Percentiles rank a stretch among this genome's conserved stretches.
These are phyloP conservation scores for Pleurotus tuoliensis DNA, from an alignment of 768 basidiomycete genomes.

Conservation along the genomic window DNA sequence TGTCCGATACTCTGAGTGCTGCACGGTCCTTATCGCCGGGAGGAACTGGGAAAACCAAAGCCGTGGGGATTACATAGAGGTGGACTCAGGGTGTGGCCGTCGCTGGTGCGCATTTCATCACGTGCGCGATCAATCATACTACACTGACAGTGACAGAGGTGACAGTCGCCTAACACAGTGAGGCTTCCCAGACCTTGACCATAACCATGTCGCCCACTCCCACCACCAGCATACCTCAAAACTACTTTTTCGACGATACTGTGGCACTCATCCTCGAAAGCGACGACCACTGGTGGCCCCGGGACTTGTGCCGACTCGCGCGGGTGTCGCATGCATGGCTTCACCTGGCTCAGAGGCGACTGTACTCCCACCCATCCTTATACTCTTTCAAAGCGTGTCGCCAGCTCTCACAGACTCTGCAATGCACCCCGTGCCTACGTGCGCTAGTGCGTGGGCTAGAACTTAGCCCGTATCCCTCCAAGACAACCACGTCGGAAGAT, in stretches of 20 bases:
- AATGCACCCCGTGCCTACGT: constrained; percentile 29
- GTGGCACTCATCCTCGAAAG: constrained; percentile 49
- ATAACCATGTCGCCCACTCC: neutral
- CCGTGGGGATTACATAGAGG: too few species aligned
- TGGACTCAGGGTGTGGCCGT: too few species aligned
- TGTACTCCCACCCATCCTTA: constrained; percentile 41
- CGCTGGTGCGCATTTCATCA: too few species aligned
- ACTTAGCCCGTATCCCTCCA: constrained; percentile 28
- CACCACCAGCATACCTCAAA: neutral
- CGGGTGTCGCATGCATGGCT: constrained; percentile 48
- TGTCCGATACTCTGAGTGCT: neutral
- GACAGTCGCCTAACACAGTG: too few species aligned
- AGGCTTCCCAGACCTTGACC: neutral
- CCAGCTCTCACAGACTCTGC: constrained; percentile 39
- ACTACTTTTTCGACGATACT: constrained; percentile 45
- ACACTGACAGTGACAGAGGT: too few species aligned
- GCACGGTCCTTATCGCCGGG: neutral
- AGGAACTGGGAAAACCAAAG: neutral
- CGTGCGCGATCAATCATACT: too few species aligned
- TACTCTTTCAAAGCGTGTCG: constrained; percentile 36
- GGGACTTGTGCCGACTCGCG: constrained; percentile 46
- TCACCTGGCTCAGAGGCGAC: constrained; percentile 34
- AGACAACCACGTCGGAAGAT: constrained; percentile 19
- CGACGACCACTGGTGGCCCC: constrained; percentile 49
- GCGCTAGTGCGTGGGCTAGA: constrained; percentile 37